Base-by-base conservation (phyloP, 225 moss, liverwort and hornwort genomes). In the Pleurozium schreberi region DNA sequence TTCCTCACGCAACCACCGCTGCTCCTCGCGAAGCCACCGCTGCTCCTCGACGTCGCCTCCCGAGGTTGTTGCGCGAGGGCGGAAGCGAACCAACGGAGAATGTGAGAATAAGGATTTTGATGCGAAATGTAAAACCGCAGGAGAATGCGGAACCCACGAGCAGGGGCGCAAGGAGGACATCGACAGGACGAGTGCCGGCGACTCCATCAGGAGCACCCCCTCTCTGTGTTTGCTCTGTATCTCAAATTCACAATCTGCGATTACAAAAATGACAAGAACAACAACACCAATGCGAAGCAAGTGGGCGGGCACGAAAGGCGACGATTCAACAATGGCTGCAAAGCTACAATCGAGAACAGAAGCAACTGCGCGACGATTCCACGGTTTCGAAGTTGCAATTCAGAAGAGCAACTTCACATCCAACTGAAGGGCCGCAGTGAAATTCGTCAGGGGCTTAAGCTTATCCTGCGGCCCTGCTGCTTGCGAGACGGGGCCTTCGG, bases 1-100 rank as follows among this genome's bases (percentile, higher is more conserved):
- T 88, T 98, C 96, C 93, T 98, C 98, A 77, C 98, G 91, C 83
- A 95, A 30, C 97, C 97, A 97, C 6, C 97, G 91, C 88, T 95
- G 91, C 67, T 97, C 97, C 91, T 96, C 97, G 63, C 97, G 96
- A 68, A 92, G 47, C 98, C 98, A 98, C 78, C 97, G 90, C 65
- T 94, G 90, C 60, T 94, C 90, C 82, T 94, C 93, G 3, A 84
- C 87, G 43, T 87, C 87, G 83, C 82, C 66, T 53, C 89, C 88
- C 5, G 83, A 79, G 64, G 34, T 26, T 10, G 81, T 76, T 30
- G 61, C 88, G 18, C 74, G 45, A 19, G 75, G 34, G 59, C 88
- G 82, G 59, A 76, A 21, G 40, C 90, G n/a, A 40, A 38, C 38
- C 49, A 21, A 49, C 17, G 85, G 73, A 45, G 86, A 80, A 38